phyloP scores from a whole-genome alignment of 2,329 filamentous ascomycete species.

The Nothopassalora personata region DNA sequence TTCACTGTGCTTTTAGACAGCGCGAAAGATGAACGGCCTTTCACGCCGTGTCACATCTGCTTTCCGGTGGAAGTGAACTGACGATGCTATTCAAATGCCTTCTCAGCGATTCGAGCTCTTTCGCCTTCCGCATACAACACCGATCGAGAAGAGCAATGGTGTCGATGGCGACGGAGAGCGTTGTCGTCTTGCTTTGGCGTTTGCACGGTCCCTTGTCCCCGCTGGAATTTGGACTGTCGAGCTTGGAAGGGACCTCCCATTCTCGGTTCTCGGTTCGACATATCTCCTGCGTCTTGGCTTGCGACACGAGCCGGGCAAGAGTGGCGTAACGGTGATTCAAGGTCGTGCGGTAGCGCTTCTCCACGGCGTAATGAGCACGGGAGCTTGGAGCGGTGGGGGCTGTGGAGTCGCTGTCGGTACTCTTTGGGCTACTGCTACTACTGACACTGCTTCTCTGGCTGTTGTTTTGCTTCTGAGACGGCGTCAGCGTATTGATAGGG shows the following conservation, averaged over 20 bases:
- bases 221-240: constrained; percentile 8
- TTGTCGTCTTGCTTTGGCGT: constrained; percentile 19
- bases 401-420: neutral
- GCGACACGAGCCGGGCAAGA: constrained; percentile 14
- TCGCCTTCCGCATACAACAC: constrained; percentile 11
- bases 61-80: neutral
- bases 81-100: constrained; percentile 2
- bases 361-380: constrained; percentile 37
- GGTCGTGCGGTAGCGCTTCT: constrained; percentile 25
- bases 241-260: constrained; percentile 16
- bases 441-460: neutral
- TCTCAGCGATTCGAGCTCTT: constrained; percentile 9
- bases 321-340: constrained; percentile 18
- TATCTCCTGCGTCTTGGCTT: constrained; percentile 14
- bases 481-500: neutral
- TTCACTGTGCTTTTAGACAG: neutral
- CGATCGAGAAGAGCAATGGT: constrained; percentile 14
- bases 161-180: constrained; percentile 16
- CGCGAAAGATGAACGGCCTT: neutral
- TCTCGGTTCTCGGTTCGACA: constrained; percentile 13
- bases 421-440: neutral
- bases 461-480: neutral
- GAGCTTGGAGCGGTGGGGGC: neutral
- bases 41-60: neutral
- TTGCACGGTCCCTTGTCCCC: constrained; percentile 13